Evolutionary conservation across 2,329 filamentous ascomycete species (phyloP).

Genomic region (Sporothrix pseudoabietina): DNA sequence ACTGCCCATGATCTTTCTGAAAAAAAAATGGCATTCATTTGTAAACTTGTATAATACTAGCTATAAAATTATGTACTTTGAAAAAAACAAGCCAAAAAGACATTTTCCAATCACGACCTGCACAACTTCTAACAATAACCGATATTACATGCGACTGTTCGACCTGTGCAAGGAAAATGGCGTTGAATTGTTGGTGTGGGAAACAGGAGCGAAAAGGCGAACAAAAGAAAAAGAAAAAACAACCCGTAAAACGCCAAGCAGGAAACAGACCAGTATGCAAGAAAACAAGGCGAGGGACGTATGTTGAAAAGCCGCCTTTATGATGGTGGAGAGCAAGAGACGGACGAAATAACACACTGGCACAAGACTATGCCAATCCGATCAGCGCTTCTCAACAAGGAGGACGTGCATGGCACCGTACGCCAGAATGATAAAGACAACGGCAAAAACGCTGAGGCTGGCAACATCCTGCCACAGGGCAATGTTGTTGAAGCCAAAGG

Average conservation of each 20-base stretch:
- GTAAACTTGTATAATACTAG: slow-evolving; percentile 26
- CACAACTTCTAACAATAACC: neutral
- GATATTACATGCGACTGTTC: neutral
- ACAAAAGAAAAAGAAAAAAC: neutral
- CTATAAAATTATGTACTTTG: slow-evolving; percentile 24
- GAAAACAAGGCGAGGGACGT: neutral
- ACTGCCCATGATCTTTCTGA: neutral
- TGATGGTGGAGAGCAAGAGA: neutral
- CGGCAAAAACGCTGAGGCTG: slow-evolving; percentile 79
- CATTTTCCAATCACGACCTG: slow-evolving; percentile 20
- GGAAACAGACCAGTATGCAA: slow-evolving; percentile 2
- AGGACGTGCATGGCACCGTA: slow-evolving; percentile 92
- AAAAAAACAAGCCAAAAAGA: slow-evolving; percentile 21
- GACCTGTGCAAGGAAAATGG: neutral
- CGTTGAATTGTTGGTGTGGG: neutral
- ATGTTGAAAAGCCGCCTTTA: neutral
- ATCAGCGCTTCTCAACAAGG: slow-evolving; percentile 79
- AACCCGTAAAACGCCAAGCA: slow-evolving; percentile 19
- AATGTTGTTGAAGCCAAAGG: slow-evolving; percentile 88
- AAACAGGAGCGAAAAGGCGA: neutral
- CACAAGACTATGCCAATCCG: neutral
- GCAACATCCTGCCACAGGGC: slow-evolving; percentile 84
- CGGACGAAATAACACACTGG: neutral
- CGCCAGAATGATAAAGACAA: slow-evolving; percentile 80
- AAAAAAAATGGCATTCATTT: slow-evolving; percentile 3